phyloP scores from a whole-genome alignment of 2,329 filamentous ascomycete genomes.

The Alternaria alternata region DNA sequence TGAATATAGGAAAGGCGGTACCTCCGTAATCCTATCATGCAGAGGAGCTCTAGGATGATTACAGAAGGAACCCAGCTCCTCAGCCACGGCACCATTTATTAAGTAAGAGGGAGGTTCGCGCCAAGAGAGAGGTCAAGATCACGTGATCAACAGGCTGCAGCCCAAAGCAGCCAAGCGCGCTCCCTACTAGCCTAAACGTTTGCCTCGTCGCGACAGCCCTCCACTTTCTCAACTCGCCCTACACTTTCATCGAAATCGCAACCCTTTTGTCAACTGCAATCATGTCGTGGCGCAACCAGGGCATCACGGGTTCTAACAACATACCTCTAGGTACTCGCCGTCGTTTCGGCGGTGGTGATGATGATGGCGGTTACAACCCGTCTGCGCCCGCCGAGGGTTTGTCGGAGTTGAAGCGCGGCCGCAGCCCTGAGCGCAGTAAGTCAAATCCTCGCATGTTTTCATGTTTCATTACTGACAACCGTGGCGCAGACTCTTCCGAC shows the following conservation, averaged over 20 bases:
- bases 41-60: neutral
- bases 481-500: conserved; percentile 60
- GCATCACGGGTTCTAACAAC: conserved; percentile 98
- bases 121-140: neutral
- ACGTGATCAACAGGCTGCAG: conserved; percentile 3
- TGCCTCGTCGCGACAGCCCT: conserved; percentile 17
- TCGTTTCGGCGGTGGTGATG: conserved; percentile 77
- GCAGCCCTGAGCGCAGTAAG: conserved; percentile 85
- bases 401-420: conserved; percentile 78
- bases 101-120: neutral
- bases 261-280: conserved; percentile 31
- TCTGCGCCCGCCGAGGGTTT: conserved; percentile 55
- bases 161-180: conserved; percentile 12
- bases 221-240: conserved; percentile 19
- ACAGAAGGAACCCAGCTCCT: neutral
- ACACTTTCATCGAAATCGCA: conserved; percentile 5
- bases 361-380: conserved; percentile 57
- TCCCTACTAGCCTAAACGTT: conserved; percentile 15
- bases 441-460: conserved; percentile 23
- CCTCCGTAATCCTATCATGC: too few species aligned
- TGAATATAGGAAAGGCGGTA: neutral
- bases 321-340: conserved; percentile 88
- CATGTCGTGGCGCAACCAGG: conserved; percentile 74
- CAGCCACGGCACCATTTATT: neutral
- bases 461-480: conserved; percentile 19